Conservation (phyloP, 1,139 yeast species). For the Scheffersomyces segobiensis region DNA sequence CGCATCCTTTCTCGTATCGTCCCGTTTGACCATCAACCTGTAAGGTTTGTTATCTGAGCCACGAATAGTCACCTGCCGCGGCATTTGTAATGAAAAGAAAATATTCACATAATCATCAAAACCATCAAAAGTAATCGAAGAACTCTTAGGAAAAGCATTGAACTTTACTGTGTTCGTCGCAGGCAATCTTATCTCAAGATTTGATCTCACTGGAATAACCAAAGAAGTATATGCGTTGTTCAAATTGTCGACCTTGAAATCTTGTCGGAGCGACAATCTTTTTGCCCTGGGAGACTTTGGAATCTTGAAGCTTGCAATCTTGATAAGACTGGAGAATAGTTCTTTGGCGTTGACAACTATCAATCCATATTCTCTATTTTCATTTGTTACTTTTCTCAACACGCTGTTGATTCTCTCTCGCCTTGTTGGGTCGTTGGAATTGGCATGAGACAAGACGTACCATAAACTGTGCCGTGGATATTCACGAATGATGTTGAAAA, state of each 20-base stretch:
- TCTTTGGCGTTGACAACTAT: conserved; percentile 30
- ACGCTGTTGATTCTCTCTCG: conserved; percentile 47
- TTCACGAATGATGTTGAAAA: conserved; percentile 54
- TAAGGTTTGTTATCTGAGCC: conserved; percentile 79
- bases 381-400: conserved; percentile 19
- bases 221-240: conserved; percentile 58
- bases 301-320: conserved; percentile 34
- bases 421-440: conserved; percentile 64
- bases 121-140: conserved; percentile 53
- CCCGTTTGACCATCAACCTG: conserved; percentile 80
- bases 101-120: conserved; percentile 67
- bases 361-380: conserved; percentile 12
- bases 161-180: conserved; percentile 44
- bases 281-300: conserved; percentile 36
- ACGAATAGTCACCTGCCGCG: conserved; percentile 70
- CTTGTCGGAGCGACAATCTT: conserved; percentile 39
- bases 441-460: conserved; percentile 75
- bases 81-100: conserved; percentile 82
- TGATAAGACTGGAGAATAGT: conserved; percentile 36
- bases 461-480: conserved; percentile 87
- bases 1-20: conserved; percentile 94
- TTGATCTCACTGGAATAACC: conserved; percentile 79
- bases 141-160: conserved; percentile 54
- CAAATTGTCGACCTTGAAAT: conserved; percentile 46
- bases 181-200: conserved; percentile 71